Evolutionary conservation across 805 yeast genomes (phyloP).

Genomic region (Tetrapisispora iriomotensis): DNA sequence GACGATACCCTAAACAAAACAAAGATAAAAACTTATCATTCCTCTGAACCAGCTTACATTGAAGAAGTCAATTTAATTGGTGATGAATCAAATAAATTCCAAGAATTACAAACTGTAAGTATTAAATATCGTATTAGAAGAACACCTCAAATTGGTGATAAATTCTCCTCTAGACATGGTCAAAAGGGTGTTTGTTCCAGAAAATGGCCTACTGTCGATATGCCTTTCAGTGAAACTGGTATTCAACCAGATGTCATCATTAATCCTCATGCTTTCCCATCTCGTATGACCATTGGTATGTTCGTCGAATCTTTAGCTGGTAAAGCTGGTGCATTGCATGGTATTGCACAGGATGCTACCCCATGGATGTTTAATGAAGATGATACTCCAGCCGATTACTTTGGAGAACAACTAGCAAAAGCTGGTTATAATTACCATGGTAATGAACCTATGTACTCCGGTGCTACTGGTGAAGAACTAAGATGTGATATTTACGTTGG

Average conservation of each 20-base stretch:
- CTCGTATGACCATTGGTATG: slow-evolving; percentile 99
- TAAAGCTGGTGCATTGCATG: slow-evolving; percentile 96
- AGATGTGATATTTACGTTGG: slow-evolving; percentile 95
- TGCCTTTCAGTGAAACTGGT: slow-evolving; percentile 96
- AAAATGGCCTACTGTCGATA: slow-evolving; percentile 93
- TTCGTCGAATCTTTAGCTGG: slow-evolving; percentile 98
- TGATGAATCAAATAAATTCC: slow-evolving; percentile 56
- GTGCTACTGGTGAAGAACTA: slow-evolving; percentile 95
- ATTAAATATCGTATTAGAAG: slow-evolving; percentile 87
- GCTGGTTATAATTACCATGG: slow-evolving; percentile 98
- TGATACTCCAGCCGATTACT: slow-evolving; percentile 95
- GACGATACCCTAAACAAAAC: slow-evolving; percentile 90
- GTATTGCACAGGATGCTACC: slow-evolving; percentile 93
- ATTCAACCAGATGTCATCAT: slow-evolving; percentile 96
- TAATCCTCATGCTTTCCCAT: slow-evolving; percentile 99
- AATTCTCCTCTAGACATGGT: slow-evolving; percentile 95
- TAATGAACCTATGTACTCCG: slow-evolving; percentile 97
- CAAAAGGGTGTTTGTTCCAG: slow-evolving; percentile 98
- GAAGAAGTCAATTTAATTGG: slow-evolving; percentile 91
- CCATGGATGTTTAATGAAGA: slow-evolving; percentile 90
- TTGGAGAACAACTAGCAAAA: slow-evolving; percentile 79
- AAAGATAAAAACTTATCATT: slow-evolving; percentile 84
- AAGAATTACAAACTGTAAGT: slow-evolving; percentile 75
- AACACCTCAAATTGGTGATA: slow-evolving; percentile 93
- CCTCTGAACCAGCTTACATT: slow-evolving; percentile 87